Evolutionary conservation across 805 yeast species (phyloP).

Genomic region (Candida nitratophila): DNA sequence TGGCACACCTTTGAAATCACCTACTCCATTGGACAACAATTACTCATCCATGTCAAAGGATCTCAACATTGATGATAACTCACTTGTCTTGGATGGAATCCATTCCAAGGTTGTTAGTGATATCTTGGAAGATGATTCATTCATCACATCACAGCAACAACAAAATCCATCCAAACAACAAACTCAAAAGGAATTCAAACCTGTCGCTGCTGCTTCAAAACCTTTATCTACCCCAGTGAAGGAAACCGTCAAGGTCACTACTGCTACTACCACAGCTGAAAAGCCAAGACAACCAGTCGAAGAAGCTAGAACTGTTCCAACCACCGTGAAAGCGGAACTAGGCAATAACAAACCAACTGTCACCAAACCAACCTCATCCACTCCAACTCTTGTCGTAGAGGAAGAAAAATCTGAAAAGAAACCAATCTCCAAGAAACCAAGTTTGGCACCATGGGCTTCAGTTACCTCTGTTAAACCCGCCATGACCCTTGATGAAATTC

Average conservation of each 20-base stretch:
- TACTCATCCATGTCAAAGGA: neutral
- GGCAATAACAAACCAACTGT: too few relatives aligned
- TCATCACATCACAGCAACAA: constrained; percentile 7
- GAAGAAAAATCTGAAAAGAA: neutral
- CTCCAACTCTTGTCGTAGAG: neutral
- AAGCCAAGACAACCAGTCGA: too few relatives aligned
- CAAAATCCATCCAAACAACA: neutral
- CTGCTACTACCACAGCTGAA: too few relatives aligned
- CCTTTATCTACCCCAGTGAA: neutral
- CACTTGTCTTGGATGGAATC: constrained; percentile 26
- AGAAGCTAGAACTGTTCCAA: neutral
- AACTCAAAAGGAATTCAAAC: neutral
- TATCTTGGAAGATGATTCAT: constrained; percentile 26
- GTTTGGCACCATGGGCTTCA: constrained; percentile 52
- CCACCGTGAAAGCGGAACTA: too few relatives aligned
- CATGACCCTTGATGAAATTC: constrained; percentile 46
- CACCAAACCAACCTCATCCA: neutral
- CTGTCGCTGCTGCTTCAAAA: neutral
- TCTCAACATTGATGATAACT: too few relatives aligned
- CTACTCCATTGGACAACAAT: too few relatives aligned
- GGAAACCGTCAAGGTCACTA: too few relatives aligned
- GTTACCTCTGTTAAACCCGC: constrained; percentile 25
- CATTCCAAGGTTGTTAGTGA: constrained; percentile 35
- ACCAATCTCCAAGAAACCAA: neutral
- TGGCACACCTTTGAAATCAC: neutral